Evolutionary conservation across 495 filamentous ascomycete genomes (phyloP), one percentile per base, ranked within the genome.

Genomic region (Aspergillus affinis): DNA sequence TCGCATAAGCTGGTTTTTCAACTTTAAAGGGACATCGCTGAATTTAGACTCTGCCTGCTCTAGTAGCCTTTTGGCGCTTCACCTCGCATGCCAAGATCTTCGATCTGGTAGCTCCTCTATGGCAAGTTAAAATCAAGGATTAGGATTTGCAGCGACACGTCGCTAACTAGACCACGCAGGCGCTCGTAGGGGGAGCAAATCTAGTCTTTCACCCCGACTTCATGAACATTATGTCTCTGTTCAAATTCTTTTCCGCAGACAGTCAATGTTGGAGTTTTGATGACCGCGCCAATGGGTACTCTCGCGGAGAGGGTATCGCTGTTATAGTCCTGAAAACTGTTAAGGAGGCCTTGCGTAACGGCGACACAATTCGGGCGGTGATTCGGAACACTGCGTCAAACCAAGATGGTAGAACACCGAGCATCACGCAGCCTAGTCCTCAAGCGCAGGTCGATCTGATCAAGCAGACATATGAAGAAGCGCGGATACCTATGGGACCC

Each of bases 361-460:
- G 62, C 20, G 72, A 78, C 47, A n/a, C 59, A 2, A 74, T 80
- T 12, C 66, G 69, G 3, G 66, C 57, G 23, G 56, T 79, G 15
- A 66, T 79, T 19, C 60, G 70, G 10, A 63, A 44, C 18, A 75
- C 70, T 26, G 69, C 60, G 1, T 46, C 51, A 20, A 77, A 78
- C 18, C 72, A 86, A 60, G 85, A 89, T 70, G 85, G 84, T 12
- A 80, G 76, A 7, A 82, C 78, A 15, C 50, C 57, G 12, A 75
- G 75, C 8, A 77, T 81, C 46, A 76, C 74, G 0, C 66, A 75
- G 12, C 80, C 81, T 2, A 82, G 67, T 49, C 50, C 47, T 9
- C 57, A 70, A 12, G 73, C 73, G 3, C 79, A 81, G 62, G 69
- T 65, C 48, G 53, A 55, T 17, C 58, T 84, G 1, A 82, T 84